phyloP scores from a whole-genome alignment of 1,284 basidiomycete species.

The Pascua sp. region DNA sequence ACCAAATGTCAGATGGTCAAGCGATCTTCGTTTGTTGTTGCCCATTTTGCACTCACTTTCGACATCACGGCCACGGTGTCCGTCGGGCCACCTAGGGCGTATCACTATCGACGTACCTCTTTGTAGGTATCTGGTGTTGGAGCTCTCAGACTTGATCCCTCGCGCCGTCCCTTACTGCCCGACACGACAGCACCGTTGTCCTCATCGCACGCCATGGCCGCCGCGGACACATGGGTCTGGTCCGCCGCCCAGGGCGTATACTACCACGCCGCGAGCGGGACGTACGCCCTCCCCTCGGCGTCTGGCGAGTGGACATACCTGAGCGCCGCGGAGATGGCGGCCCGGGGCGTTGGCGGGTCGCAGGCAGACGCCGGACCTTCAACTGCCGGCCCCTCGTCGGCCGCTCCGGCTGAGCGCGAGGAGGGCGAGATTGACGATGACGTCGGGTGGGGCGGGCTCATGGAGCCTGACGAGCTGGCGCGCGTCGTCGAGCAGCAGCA shows the following conservation, averaged over 20 bases:
- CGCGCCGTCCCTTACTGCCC: no score
- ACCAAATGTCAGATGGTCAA: no score
- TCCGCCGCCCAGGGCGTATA: constrained; percentile 22
- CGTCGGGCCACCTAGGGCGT: no score
- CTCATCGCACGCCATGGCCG: no score
- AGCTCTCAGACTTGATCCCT: no score
- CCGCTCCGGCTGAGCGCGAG: constrained; percentile 19
- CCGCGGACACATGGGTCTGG: constrained; percentile 22
- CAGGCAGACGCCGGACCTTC: neutral
- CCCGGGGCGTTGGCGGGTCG: neutral
- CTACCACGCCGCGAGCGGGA: constrained; percentile 24
- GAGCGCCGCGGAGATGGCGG: constrained; percentile 17
- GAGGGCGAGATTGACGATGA: constrained; percentile 46
- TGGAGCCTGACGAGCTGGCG: constrained; percentile 38
- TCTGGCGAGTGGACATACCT: constrained; percentile 29
- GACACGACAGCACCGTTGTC: no score
- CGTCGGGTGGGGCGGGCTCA: constrained; percentile 46
- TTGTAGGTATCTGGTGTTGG: no score
- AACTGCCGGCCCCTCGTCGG: neutral
- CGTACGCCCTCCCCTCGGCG: constrained; percentile 22
- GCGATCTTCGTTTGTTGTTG: no score
- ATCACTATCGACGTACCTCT: no score
- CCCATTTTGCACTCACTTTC: no score
- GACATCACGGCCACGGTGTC: no score
- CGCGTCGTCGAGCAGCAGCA: constrained; percentile 13